Evolutionary conservation across 371 early-diverging fungal species (phyloP).

Genomic region (Rhizomucor pusillus): DNA sequence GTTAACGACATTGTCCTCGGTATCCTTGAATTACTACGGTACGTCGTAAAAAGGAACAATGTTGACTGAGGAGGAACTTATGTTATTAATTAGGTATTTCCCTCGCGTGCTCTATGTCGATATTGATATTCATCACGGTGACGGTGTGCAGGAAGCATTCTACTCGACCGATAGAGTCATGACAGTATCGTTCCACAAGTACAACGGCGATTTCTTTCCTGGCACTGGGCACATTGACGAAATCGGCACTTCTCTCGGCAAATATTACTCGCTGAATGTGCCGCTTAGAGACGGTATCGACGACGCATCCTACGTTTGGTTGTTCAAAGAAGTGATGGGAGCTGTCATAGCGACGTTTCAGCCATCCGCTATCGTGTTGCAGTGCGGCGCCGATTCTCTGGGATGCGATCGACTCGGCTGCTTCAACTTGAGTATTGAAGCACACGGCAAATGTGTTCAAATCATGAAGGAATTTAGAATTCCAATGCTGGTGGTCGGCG

Average conservation of each 20-base stretch:
- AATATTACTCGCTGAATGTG: conserved; percentile 87
- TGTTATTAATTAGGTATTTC: conserved; percentile 65
- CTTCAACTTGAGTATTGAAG: conserved; percentile 87
- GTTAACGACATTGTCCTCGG: conserved; percentile 95
- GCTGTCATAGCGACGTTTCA: conserved; percentile 75
- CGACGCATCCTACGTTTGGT: conserved; percentile 77
- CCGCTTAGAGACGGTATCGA: conserved; percentile 91
- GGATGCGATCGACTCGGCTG: conserved; percentile 90
- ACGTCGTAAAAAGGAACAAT: no score
- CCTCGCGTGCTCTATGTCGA: conserved; percentile 92
- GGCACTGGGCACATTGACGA: conserved; percentile 89
- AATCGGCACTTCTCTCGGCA: conserved; percentile 71
- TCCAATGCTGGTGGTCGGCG: conserved; percentile 87
- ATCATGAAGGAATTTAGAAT: conserved; percentile 81
- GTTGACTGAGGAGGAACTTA: no score
- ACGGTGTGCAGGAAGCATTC: conserved; percentile 97
- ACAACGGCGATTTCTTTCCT: conserved; percentile 93
- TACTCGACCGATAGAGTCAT: conserved; percentile 88
- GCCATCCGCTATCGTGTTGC: conserved; percentile 87
- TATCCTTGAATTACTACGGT: conserved; percentile 83
- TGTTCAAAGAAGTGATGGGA: conserved; percentile 85
- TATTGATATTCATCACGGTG: conserved; percentile 97
- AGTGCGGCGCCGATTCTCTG: conserved; percentile 96
- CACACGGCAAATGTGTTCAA: conserved; percentile 89
- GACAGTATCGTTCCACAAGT: conserved; percentile 94